Evolutionary conservation across 2,329 filamentous ascomycete species (phyloP), one percentile per base, ranked within the genome.

Genomic region (Pezizomycotina sp.): DNA sequence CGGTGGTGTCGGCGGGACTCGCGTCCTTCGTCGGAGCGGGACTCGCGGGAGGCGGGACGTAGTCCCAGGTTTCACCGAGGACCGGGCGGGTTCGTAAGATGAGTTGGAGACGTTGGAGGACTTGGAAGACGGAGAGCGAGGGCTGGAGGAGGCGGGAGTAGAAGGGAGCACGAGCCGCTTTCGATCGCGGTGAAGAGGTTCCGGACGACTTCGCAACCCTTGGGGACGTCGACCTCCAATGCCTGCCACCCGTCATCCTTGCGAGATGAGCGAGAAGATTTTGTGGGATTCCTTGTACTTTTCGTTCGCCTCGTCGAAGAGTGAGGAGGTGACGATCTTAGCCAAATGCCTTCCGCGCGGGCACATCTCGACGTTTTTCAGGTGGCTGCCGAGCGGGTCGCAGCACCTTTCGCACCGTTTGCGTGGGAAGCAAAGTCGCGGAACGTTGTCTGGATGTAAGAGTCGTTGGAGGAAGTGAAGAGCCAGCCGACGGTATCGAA

Each of bases 171-270:
- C n/a, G n/a, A n/a, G 6, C 41, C 41, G 12, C 41, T 23, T 23
- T 44, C 36, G 36, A 44, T 44, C 9, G 41, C 41, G 10, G 34
- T 44, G 29, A 44, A 34, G 16, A 44, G 41, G 13, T 36, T 26
- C 24, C 41, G 41, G 9, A 44, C 41, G 21, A 44, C 36, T 12
- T 44, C 41, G 26, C 41, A 44, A 8, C 41, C 41, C 33, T 44
- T 40, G 8, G 41, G 41, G 13, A 44, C 40, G n/a, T 44, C 41
- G 29, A 40, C 41, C 29, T 40, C 41, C 30, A 44, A 39, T n/a
- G 41, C 29, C 30, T 44, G 36, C 36, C 36, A 44, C 7, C 36
- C 41, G 22, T 40, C 41, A 13, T 36, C 28, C 4, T 34, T 30
- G 12, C 33, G 24, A n/a, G n/a, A n/a, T n/a, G n/a, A n/a, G 15